Evolutionary conservation across 352 stramenopile species (phyloP), one percentile per base, ranked within the genome.

Genomic region (Pythium aphanidermatum): DNA sequence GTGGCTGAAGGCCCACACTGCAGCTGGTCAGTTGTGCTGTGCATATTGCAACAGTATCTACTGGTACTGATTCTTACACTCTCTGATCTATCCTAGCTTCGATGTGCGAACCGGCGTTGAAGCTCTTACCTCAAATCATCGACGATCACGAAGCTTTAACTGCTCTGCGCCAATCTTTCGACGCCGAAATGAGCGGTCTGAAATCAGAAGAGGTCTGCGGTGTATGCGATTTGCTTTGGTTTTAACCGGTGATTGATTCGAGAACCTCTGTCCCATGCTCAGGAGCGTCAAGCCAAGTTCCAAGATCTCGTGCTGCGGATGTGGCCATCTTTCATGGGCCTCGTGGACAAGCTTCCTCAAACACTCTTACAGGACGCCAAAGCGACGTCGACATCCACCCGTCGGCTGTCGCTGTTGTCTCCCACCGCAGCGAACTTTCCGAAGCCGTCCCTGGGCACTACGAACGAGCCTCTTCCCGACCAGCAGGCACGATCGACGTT

Each of bases 301-400:
- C 64, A 80, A 20, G 69, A 85, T 32, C 61, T 91, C 17, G 74
- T 87, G 33, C 48, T 91, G 20, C 74, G 78, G 10, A 86, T 91
- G 74, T 91, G 78, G 78, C 74, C 78, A 3, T 75, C 72, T 8
- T 85, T 86, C 36, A 56, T 86, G 27, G 57, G 79, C 1, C 75
- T 73, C 49, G 58, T 64, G 16, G 70, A 76, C 3, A 28, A 36
- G 16, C 48, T 86, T 0, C 71, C 74, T 9, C 40, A 55, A 5
- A 65, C 70, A 5, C 24, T 80, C 12, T 19, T 84, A 8, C 32
- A 63, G 16, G 41, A 67, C n/a, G 52, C 36, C 3, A 48, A 36
- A 32, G 41, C 38, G 9, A 41, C 9, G 3, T 23, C 31, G 2
- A 37, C 19, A 20, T 51, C 56, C 1, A 50, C 46, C 10, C 36